phyloP scores from a whole-genome alignment of 2,329 filamentous ascomycete genomes.

The Xylaria digitata region DNA sequence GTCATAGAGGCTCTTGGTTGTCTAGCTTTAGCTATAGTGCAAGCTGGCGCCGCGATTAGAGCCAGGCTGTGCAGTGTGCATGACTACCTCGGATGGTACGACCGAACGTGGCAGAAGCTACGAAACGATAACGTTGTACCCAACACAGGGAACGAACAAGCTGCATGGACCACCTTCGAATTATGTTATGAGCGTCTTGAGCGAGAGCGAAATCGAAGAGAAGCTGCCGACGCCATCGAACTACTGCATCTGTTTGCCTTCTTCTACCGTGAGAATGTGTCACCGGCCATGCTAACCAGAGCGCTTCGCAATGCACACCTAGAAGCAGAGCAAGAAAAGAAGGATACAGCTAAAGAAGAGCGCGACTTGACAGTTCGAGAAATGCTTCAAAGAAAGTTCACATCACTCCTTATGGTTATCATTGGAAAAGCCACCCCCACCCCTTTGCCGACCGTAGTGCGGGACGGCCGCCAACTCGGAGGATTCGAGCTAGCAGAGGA shows the following conservation, averaged over 20 bases:
- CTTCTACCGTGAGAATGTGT: constrained; percentile 20
- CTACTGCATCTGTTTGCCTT: constrained; percentile 17
- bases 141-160: neutral
- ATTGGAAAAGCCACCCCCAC: neutral
- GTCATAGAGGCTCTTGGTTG: constrained; percentile 12
- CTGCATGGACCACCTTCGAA: constrained; percentile 23
- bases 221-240: constrained; percentile 11
- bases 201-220: neutral
- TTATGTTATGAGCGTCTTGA: constrained; percentile 11
- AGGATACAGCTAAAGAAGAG: neutral
- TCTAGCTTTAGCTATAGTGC: constrained; percentile 26
- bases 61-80: constrained; percentile 12
- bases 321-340: constrained; percentile 6
- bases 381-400: neutral
- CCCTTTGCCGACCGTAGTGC: constrained; percentile 3
- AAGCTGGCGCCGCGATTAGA: constrained; percentile 23
- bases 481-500: neutral
- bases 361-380: neutral
- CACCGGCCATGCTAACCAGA: constrained; percentile 5
- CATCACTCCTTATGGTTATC: neutral
- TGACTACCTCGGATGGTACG: constrained; percentile 14
- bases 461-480: neutral
- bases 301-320: constrained; percentile 9
- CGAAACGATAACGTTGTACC: neutral
- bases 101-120: constrained; percentile 1